Evolutionary conservation across 1,139 yeast genomes (phyloP), one percentile per base, ranked within the genome.

Genomic region (Yamadazyma trypodendri): DNA sequence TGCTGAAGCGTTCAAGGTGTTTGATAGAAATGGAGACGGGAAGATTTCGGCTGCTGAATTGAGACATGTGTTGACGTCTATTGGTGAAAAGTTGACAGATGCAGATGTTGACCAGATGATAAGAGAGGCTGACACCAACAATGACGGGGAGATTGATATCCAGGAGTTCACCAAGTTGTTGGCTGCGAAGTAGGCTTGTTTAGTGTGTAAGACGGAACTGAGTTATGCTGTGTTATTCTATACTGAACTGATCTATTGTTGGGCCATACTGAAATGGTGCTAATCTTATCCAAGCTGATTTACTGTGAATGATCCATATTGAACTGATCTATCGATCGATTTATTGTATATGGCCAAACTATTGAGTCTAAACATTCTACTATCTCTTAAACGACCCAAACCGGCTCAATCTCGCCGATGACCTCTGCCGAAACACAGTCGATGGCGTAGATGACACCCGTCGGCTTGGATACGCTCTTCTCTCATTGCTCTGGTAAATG

Each of bases 101-200:
- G 95, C 90, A 38, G 98, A 92, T 64, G 96, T 94, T 39, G 95
- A 88, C 54, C 95, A 88, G 65, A 92, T 92, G 97, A 79, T 92
- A 59, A 80, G 85, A 58, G 98, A 92, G 60, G 97, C 97, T 42
- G 95, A 86, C 60, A 84, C 92, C 50, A 92, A 90, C 63, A 90
- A 94, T 48, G 95, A 92, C 52, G 97, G 97, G 40, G 95, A 86
- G 65, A 92, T 92, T 58, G 94, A 90, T 64, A 92, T 92, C 62
- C 89, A 85, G 59, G 98, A 92, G 67, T 92, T 92, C 63, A 94
- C 94, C 47, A 84, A 84, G 51, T 75, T 86, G 54, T 75, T 86
- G 60, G 67, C 75, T 39, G 73, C 76, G 38, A 71, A 70, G 58
- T 71, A 63, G 33, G n/a, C n/a, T n/a, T n/a, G n/a, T n/a, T n/a